Evolutionary conservation across 345 rosid genomes (phyloP).

Genomic region (Moringa oleifera): DNA sequence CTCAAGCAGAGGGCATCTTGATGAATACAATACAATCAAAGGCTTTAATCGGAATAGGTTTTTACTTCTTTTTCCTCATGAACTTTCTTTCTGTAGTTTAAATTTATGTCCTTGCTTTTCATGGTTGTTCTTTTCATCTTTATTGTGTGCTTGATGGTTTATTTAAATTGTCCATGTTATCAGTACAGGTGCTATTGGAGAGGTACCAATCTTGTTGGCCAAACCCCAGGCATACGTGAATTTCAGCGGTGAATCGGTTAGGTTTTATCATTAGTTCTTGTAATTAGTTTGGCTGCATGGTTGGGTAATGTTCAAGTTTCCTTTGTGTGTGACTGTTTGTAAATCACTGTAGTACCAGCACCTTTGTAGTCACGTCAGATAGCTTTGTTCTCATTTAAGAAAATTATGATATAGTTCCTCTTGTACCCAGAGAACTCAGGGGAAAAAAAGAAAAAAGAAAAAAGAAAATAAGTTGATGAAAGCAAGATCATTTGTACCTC

Average conservation of each 20-base stretch:
- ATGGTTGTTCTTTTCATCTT: not conserved
- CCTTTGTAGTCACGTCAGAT: not conserved
- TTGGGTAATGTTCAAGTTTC: too few relatives aligned
- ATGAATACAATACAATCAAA: slow-evolving; percentile 89
- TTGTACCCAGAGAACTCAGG: too few relatives aligned
- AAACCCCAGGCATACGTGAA: slow-evolving; percentile 96
- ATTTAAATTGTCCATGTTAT: slow-evolving; percentile 29
- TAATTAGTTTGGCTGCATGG: not conserved
- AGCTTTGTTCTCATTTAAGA: too few relatives aligned
- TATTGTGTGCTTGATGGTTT: slow-evolving; percentile 23
- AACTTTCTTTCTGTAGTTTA: slow-evolving; percentile 4
- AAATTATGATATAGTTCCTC: too few relatives aligned
- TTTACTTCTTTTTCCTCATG: slow-evolving; percentile 19
- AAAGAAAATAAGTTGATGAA: too few relatives aligned
- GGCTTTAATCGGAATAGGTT: slow-evolving; percentile 89
- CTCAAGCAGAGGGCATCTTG: slow-evolving; percentile 49
- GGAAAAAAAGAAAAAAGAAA: too few relatives aligned
- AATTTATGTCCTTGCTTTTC: not conserved
- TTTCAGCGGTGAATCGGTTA: slow-evolving; percentile 87
- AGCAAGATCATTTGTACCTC: too few relatives aligned
- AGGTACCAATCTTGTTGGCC: slow-evolving; percentile 76
- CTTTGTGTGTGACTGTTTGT: not conserved
- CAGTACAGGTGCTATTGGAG: slow-evolving; percentile 82
- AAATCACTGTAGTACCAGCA: not conserved
- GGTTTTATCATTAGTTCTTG: slow-evolving; percentile 18